phyloP scores from a whole-genome alignment of 2,329 filamentous ascomycete genomes.

The Xylaria sp. region DNA sequence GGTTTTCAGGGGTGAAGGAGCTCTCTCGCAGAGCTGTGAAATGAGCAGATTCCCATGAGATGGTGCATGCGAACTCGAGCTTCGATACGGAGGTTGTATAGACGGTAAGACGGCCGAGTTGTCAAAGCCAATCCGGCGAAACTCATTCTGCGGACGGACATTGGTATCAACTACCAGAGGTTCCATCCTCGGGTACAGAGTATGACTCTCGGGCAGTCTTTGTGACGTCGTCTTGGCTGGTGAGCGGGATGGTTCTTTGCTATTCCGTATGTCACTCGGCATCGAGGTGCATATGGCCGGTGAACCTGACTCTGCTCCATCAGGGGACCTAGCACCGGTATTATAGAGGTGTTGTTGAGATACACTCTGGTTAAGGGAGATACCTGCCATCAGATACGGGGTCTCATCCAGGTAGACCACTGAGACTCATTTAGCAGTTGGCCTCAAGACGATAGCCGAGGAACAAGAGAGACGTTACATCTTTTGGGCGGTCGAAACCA shows the following conservation, averaged over 20 bases:
- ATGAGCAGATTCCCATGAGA: constrained; percentile 13
- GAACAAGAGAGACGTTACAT: constrained; percentile 20
- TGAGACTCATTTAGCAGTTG: constrained; percentile 15
- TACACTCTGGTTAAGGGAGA: constrained; percentile 20
- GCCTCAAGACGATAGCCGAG: background rate
- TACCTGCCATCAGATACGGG: constrained; percentile 22
- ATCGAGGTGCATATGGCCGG: constrained; percentile 6
- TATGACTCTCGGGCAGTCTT: background rate
- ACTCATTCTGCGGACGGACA: constrained; percentile 4
- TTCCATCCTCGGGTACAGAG: constrained; percentile 2
- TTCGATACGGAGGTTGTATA: constrained; percentile 4
- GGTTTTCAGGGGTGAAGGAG: constrained; percentile 29
- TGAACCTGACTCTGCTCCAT: constrained; percentile 14
- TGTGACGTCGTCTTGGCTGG: background rate
- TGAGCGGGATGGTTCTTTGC: background rate
- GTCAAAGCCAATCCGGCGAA: constrained; percentile 6
- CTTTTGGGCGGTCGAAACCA: constrained; percentile 29
- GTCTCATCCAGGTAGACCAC: constrained; percentile 33
- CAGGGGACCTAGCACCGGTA: constrained; percentile 16
- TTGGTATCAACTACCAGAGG: background rate
- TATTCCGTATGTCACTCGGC: constrained; percentile 9
- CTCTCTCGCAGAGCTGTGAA: constrained; percentile 20
- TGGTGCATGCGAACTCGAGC: constrained; percentile 7
- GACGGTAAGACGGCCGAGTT: constrained; percentile 10
- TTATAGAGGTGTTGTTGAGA: constrained; percentile 20